Evolutionary conservation across 805 yeast species (phyloP), one percentile per base, ranked within the genome.

Genomic region (Yamadazyma tumulicola): DNA sequence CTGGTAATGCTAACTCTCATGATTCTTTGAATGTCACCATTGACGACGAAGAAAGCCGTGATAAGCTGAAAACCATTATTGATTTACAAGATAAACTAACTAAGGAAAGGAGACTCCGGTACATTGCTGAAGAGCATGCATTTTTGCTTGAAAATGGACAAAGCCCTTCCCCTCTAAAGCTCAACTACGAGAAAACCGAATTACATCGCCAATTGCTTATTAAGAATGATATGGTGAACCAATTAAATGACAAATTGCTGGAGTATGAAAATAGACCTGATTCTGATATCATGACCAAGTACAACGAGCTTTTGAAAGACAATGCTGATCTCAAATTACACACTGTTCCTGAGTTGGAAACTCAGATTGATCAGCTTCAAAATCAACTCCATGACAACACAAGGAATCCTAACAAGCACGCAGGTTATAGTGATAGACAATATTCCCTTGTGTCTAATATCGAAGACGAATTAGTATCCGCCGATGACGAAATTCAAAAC

Each of bases 121-220:
- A 73, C 44, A 74, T 81, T 19, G 79, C 86, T 19, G 93, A 84
- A 47, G 89, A 82, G 42, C 79, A 81, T 45, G 74, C 80, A 0
- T 50, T 82, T 21, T 54, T 78, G 23, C 52, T 68, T 41, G 84
- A 79, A 42, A 64, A 72, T 44, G 76, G 78, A 8, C 58, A 61
- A 32, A 53, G 64, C 19, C 80, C 85, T 19, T 67, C 76, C 32
- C 60, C 77, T 12, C 60, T 79, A 19, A 78, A 79, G 34, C 51
- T 81, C 40, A 69, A 74, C 22, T 74, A 75, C 46, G 77, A 77
- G 38, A 75, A 77, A 40, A 69, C 78, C 4, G 74, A 71, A 32
- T 47, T 81, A 38, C 69, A 66, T 47, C 55, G 68, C 25, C 71
- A 69, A 38, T 47, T 79, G 19, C 54, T 69, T 13, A 57, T 64